Percentiles rank a stretch among this genome's conserved stretches.
Conservation (phyloP, 1,284 basidiomycete species). For the Polyporus tsugae region DNA sequence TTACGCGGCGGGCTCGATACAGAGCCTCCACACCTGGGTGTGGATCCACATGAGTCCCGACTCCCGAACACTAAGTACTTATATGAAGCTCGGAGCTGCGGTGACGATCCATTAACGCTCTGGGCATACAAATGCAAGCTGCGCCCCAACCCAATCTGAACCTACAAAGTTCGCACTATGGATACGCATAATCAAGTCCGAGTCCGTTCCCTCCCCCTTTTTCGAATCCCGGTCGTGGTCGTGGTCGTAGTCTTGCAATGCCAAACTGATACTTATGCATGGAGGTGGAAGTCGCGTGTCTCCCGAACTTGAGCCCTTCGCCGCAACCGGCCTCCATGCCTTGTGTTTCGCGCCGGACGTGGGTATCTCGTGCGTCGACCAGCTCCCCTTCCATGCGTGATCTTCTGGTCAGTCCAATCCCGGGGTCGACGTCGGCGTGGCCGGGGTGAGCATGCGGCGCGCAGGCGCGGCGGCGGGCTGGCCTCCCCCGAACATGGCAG, state of each 20-base stretch:
- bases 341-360: neutral
- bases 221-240: neutral
- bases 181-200: neutral
- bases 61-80: too few species aligned
- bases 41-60: neutral
- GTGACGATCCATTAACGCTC: neutral
- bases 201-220: neutral
- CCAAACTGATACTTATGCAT: neutral
- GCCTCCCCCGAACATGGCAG: conserved; percentile 77
- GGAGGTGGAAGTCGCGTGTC: neutral
- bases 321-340: too few species aligned
- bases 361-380: neutral
- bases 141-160: neutral
- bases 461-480: conserved; percentile 40
- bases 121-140: neutral
- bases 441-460: conserved; percentile 52
- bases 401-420: conserved; percentile 46
- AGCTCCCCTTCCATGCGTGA: neutral
- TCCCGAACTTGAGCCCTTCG: neutral
- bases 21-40: neutral
- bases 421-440: conserved; percentile 41
- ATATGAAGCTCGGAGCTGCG: neutral
- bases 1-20: neutral
- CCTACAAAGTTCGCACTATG: neutral
- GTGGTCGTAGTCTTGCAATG: neutral